Base-by-base conservation (phyloP, 75 land plant genomes). In the Picea glauca region DNA sequence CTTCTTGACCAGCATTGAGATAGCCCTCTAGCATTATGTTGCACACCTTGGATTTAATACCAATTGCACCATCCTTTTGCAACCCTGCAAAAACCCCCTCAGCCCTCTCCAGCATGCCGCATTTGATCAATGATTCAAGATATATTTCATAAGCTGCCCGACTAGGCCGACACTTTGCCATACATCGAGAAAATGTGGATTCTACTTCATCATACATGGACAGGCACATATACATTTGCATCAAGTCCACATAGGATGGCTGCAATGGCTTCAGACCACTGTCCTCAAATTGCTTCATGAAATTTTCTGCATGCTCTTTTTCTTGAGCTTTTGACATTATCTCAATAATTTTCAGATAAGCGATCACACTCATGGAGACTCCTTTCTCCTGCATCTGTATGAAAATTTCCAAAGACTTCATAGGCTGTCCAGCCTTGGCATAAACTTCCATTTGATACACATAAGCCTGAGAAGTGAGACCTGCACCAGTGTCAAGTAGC, bases 391-490 rank as follows among this genome's bases (percentile, higher is more conserved):
- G 74, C 93, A 94, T 89, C 38, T 83, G 84, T 72, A 83, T 82
- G 76, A 92, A 96, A 62, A 87, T 79, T 13, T 83, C 84, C 79
- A 87, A 70, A 56, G 93, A 87, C 77, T 92, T 89, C 81, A 79
- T 83, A 20, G 91, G 88, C 38, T 91, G 72, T 7, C 89, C 87
- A 38, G 86, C 83, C 80, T 82, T 91, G 17, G 93, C 91, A 83
- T 91, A 94, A 58, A 87, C 83, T 74, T 96, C 89, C 84, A 96
- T 92, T 76, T 81, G 83, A 72, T 86, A 92, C 0, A 89, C 89
- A 85, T 88, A 93, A 58, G 90, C 87, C 59, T 82, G 89, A 82
- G 91, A 81, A 62, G 87, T 92, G 12, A 86, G 72, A 64, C 61
- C 76, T 70, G 17, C 30, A 8, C 80, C 86, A 63, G 75, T 61